These are phyloP conservation scores for Citrus australasica DNA, from an alignment of 345 rosid genomes.

Conservation along the genomic window DNA sequence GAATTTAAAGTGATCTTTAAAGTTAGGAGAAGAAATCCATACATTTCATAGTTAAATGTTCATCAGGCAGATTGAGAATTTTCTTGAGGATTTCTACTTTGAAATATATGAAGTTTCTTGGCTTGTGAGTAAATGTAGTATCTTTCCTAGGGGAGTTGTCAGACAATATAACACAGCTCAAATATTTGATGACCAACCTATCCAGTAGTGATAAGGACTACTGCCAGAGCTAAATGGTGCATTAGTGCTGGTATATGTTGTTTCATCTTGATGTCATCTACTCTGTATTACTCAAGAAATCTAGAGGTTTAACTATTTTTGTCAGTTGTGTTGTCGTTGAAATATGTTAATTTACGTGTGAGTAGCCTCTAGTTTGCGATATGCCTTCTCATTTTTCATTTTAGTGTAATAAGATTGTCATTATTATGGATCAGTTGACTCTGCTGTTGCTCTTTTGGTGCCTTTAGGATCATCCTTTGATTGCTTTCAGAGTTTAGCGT, in stretches of 20 bases:
- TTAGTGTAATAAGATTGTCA: background rate
- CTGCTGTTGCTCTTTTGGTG: background rate
- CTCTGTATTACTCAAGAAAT: background rate
- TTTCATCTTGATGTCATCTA: background rate
- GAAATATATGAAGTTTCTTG: background rate
- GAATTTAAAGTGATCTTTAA: background rate
- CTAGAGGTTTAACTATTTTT: background rate
- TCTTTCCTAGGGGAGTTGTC: background rate
- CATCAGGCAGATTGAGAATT: background rate
- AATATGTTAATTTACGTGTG: background rate
- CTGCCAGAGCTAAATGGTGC: background rate
- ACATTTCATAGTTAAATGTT: background rate
- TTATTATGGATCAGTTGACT: background rate
- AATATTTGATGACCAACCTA: background rate
- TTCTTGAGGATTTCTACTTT: background rate
- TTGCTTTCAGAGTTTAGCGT: background rate
- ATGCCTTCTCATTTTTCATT: background rate
- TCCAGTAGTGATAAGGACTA: background rate
- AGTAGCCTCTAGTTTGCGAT: background rate
- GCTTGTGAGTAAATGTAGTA: background rate
- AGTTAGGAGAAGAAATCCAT: background rate
- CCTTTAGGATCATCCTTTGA: constrained; percentile 7
- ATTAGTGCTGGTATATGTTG: background rate
- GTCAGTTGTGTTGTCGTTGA: background rate
- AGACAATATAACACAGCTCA: background rate